Conservation (phyloP, 2,329 filamentous ascomycete genomes). For the Aspergillus aculeatinus region DNA sequence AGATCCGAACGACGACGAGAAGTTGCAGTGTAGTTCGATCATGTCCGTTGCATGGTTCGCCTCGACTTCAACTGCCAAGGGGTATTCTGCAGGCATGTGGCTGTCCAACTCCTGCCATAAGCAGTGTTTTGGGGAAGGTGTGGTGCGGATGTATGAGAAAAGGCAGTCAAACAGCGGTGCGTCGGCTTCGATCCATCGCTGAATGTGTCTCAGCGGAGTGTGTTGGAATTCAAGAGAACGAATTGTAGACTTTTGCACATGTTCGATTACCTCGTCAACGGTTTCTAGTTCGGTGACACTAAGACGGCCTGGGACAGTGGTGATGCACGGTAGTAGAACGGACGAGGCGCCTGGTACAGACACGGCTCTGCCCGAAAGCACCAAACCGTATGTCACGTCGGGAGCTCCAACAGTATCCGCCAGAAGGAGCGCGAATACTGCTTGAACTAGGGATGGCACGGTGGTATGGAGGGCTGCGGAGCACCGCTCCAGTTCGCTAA, state of each 20-base stretch:
- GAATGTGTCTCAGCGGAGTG: conserved; percentile 36
- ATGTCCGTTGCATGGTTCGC: conserved; percentile 24
- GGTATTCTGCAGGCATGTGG: conserved; percentile 37
- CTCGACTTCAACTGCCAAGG: conserved; percentile 37
- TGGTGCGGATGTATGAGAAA: conserved; percentile 32
- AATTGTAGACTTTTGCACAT: conserved; percentile 25
- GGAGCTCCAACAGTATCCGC: conserved; percentile 27
- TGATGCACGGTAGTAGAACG: conserved; percentile 38
- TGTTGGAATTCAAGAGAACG: conserved; percentile 37
- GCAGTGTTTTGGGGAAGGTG: conserved; percentile 11
- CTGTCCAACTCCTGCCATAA: conserved; percentile 35
- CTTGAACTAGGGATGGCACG: conserved; percentile 32
- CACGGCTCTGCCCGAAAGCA: conserved; percentile 35
- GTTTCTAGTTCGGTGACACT: conserved; percentile 21
- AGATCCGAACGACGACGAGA: conserved; percentile 28
- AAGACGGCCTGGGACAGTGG: conserved; percentile 38
- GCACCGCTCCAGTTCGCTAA: conserved; percentile 28
- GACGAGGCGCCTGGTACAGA: conserved; percentile 31
- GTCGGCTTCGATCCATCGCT: conserved; percentile 35
- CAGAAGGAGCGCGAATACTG: conserved; percentile 35
- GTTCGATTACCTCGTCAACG: conserved; percentile 23
- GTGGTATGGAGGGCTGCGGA: conserved; percentile 31
- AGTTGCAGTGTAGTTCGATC: conserved; percentile 26
- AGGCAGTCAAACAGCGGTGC: conserved; percentile 36
- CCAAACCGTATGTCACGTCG: conserved; percentile 35